Percentiles rank a stretch among this genome's conserved stretches.
phyloP scores from a whole-genome alignment of 352 stramenopile genomes.

The Elongisporangium undulatum region DNA sequence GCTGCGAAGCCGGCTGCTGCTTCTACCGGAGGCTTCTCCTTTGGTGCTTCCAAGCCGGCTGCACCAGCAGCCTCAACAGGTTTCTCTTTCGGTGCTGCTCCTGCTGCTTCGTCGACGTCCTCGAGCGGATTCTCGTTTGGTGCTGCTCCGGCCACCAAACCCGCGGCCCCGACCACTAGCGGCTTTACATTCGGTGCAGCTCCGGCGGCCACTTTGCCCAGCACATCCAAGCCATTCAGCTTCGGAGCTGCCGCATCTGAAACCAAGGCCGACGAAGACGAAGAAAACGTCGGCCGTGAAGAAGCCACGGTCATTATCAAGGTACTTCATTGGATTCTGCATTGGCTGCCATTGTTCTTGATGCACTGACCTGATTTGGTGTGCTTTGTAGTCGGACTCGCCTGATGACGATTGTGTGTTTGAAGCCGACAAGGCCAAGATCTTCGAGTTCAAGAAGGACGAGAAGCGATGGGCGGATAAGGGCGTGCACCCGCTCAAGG shows the following conservation, averaged over 20 bases:
- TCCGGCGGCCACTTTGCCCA: constrained; percentile 8
- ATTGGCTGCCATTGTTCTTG: not conserved
- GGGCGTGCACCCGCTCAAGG: constrained; percentile 71
- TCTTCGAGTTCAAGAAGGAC: constrained; percentile 85
- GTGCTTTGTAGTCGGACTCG: constrained; percentile 40
- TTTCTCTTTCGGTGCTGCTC: constrained; percentile 40
- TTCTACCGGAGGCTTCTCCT: constrained; percentile 32
- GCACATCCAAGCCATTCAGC: constrained; percentile 25
- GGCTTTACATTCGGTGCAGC: constrained; percentile 27
- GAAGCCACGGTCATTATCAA: constrained; percentile 86
- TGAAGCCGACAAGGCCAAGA: constrained; percentile 70
- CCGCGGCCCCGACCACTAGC: constrained; percentile 7
- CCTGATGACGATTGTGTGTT: constrained; percentile 72
- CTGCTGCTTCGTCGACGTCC: constrained; percentile 12
- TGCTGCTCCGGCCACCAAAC: constrained; percentile 12
- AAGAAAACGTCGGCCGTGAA: constrained; percentile 79
- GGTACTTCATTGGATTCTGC: constrained; percentile 23
- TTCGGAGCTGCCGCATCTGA: constrained; percentile 16
- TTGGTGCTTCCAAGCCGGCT: constrained; percentile 23
- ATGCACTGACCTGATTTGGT: not conserved
- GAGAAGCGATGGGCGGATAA: constrained; percentile 88
- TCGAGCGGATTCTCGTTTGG: constrained; percentile 46
- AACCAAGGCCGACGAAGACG: constrained; percentile 46
- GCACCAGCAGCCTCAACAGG: constrained; percentile 19
- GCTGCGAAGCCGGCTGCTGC: constrained; percentile 17